Percentiles rank a stretch among this genome's conserved stretches.
These are phyloP conservation scores for Agarophyton chilense DNA, from an alignment of 23 red algal species.

Conservation along the genomic window DNA sequence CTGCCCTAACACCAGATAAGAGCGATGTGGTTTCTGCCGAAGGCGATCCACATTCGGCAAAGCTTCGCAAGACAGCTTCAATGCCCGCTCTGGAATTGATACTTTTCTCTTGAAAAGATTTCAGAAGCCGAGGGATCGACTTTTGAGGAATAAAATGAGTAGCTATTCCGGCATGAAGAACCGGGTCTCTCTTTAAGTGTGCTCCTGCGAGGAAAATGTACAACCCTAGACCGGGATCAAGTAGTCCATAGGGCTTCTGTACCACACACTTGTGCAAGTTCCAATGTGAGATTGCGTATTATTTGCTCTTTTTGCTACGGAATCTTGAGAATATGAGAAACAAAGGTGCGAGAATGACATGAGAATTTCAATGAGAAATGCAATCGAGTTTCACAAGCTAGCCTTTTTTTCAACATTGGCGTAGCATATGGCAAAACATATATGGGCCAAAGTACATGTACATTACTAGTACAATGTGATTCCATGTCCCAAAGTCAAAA, in stretches of 20 bases:
- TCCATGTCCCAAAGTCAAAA: constrained; percentile 69
- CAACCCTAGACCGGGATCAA: constrained; percentile 54
- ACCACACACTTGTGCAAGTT: no score
- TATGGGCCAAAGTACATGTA: constrained; percentile 61
- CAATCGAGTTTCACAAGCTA: neutral
- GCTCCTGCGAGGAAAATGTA: constrained; percentile 87
- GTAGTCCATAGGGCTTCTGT: no score
- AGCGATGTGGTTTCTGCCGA: neutral
- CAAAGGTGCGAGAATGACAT: no score
- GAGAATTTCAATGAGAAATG: no score
- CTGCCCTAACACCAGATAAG: neutral
- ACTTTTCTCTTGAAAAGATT: neutral
- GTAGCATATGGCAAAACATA: constrained; percentile 69
- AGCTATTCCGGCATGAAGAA: constrained; percentile 81
- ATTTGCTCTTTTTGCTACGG: no score
- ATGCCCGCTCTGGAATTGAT: neutral
- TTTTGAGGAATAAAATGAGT: constrained; percentile 79
- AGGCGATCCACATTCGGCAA: neutral
- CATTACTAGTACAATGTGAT: constrained; percentile 50
- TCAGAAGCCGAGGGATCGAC: constrained; percentile 46
- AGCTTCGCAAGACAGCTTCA: neutral
- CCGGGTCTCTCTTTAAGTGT: constrained; percentile 54
- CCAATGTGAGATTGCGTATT: no score
- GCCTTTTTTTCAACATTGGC: constrained; percentile 56
- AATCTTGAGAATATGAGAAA: no score